Conservation (phyloP, 176 grass and related monocot genomes). For the Juncus inflexus region DNA sequence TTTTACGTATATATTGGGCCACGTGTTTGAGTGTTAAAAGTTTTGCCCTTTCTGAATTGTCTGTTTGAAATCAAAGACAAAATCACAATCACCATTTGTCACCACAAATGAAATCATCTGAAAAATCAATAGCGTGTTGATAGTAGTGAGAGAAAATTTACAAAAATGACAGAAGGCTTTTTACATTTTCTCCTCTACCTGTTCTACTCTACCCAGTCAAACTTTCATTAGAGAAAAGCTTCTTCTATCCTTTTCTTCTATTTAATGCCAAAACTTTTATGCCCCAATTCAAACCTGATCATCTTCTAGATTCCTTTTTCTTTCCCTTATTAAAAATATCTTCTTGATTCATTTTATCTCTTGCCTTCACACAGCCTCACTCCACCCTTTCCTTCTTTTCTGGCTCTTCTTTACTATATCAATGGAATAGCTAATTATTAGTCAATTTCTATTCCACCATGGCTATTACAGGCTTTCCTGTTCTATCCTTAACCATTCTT, state of each 20-base stretch:
- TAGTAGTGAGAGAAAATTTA: no score
- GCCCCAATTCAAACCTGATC: slow-evolving; percentile 8
- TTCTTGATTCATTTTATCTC: background rate
- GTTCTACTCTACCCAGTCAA: slow-evolving; percentile 24
- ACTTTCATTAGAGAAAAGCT: background rate
- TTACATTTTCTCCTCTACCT: slow-evolving; percentile 19
- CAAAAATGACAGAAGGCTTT: no score
- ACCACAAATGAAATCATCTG: no score
- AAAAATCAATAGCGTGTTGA: no score
- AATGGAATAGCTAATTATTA: slow-evolving; percentile 6
- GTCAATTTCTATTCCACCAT: background rate
- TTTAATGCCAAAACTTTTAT: background rate
- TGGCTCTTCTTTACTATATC: slow-evolving; percentile 1
- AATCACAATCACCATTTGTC: no score
- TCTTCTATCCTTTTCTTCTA: background rate
- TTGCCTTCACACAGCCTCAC: background rate
- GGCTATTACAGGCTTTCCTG: slow-evolving; percentile 42
- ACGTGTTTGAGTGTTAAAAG: no score
- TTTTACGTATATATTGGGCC: no score
- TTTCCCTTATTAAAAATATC: slow-evolving; percentile 6
- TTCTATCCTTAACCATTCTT: slow-evolving; percentile 51
- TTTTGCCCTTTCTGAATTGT: no score
- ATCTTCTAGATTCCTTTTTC: background rate
- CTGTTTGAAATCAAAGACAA: no score
- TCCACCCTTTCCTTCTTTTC: background rate